Evolutionary conservation across 192 early-diverging fungal genomes (phyloP), one percentile per base, ranked within the genome.

Genomic region (Backusella liffmaniae): DNA sequence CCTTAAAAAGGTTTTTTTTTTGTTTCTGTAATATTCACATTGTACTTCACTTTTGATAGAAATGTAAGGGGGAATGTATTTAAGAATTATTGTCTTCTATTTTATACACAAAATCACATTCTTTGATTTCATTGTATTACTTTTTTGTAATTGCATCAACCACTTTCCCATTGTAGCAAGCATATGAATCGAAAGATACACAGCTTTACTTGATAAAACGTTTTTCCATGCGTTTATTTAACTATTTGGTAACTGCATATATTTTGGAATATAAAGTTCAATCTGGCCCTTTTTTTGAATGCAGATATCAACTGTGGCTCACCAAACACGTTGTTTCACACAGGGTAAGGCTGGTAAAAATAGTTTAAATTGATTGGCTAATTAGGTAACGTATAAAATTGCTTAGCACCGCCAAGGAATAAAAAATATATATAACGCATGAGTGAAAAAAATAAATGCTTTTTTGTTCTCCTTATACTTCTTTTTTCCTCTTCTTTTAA

Each of bases 321-420:
- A 62, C 56, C 56, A 62, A 62, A 29, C 56, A 62, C 56, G 56
- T 62, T 62, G 56, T 62, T 62, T 62, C 56, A 62, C 56, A 62
- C 21, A 62, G 56, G 56, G 56, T 26, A 62, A 62, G 56, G 56
- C 56, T 62, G 56, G 56, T 62, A 62, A 62, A 62, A 62, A 62
- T 62, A 62, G 26, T 0, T 62, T 29, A 29, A 26, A 9, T 62
- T 62, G 26, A 62, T 62, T 62, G 56, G 56, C 56, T 62, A 62
- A 62, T 62, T 62, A 29, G 26, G 26, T 62, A 29, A 62, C 56
- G 56, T 62, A 62, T 62, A 26, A 13, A 29, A 62, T 62, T 62
- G 56, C 56, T 62, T 62, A 62, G 56, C 56, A 62, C 56, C 4
- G 56, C 56, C 56, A 62, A 62, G 56, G 56, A 62, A 62, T 62